Base-by-base conservation (phyloP, 371 early-diverging fungal species). In the Mucor irregularis region DNA sequence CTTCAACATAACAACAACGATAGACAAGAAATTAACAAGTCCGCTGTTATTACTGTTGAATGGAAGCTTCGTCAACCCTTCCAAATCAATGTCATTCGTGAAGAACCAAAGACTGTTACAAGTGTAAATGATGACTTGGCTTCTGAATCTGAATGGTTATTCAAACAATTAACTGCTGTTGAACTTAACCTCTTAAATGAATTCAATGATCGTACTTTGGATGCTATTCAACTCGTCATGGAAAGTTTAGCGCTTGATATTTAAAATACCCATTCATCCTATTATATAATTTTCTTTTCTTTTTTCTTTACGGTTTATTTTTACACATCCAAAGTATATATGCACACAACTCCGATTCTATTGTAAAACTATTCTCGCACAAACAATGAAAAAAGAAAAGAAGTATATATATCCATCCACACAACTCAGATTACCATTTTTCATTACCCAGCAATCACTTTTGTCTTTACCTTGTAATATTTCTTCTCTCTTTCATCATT, bases 21-120 rank as follows among this genome's bases (percentile, higher is more conserved):
- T 3, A 31, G 24, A 16, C 46, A 53, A 19, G 37, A 26, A 6
- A 21, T 38, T 10, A 45, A 49, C 17, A 46, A 37, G 2, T 33
- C 56, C 19, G 31, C 55, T 8, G 38, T 43, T 4, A 34, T 65
- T 35, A 65, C 60, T 17, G 60, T 65, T 21, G 65, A 65, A 30
- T 65, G 65, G 65, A 59, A 65, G 19, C 46, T 65, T n/a, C 65
- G 65, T 30, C 55, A 56, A 48, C 65, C 65, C 10, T 65, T 65
- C 49, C 65, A 65, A 56, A 51, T 65, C 21, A 65, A 60, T 22
- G 34, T 65, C 29, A 39, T 60, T 21, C 65, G 50, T 39, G 49
- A 63, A 50, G 34, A 64, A 24, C 24, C 6, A 19, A 25, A 40
- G 28, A 52, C 9, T n/a, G 21, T 17, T 42, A 40, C 37, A 50